Evolutionary conservation across 1,284 basidiomycete species (phyloP).

Genomic region (Tylopilus sp.): DNA sequence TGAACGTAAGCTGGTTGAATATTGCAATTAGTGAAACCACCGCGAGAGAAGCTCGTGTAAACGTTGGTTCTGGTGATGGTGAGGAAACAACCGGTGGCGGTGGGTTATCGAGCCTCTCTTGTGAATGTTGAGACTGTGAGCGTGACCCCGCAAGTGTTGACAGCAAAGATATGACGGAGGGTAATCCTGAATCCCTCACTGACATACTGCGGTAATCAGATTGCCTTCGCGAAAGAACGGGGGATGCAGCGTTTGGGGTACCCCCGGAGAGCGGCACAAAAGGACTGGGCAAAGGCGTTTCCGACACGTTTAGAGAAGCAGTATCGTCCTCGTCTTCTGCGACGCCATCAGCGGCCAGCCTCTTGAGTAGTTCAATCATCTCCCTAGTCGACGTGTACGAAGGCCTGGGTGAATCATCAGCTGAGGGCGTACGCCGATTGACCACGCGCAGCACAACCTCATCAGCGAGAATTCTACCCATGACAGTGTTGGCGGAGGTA

Average conservation of each 20-base stretch:
- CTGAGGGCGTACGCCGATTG: conserved; percentile 31
- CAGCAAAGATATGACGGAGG: conserved; percentile 59
- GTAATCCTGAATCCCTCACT: conserved; percentile 41
- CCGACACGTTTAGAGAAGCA: conserved; percentile 36
- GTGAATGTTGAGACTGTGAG: conserved; percentile 48
- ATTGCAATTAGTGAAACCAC: conserved; percentile 59
- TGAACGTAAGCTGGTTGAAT: conserved; percentile 68
- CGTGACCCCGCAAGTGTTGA: conserved; percentile 59
- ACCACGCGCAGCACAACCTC: conserved; percentile 52
- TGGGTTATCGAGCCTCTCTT: conserved; percentile 30
- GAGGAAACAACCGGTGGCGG: conserved; percentile 25
- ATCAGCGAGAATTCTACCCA: conserved; percentile 62
- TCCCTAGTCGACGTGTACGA: conserved; percentile 26
- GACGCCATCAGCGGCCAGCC: conserved; percentile 35
- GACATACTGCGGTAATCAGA: conserved; percentile 42
- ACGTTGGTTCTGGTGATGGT: conserved; percentile 24
- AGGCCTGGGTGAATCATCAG: conserved; percentile 23
- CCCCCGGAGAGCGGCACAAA: conserved; percentile 29
- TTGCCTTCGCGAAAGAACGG: conserved; percentile 52
- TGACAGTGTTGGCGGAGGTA: conserved; percentile 41
- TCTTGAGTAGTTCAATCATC: conserved; percentile 39
- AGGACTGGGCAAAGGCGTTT: conserved; percentile 36
- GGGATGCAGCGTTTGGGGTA: conserved; percentile 42
- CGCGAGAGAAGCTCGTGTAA: conserved; percentile 53
- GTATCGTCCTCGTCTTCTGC: conserved; percentile 41